Evolutionary conservation across 169 alveolate genomes (phyloP).

Genomic region (Amoebophrya sp.): DNA sequence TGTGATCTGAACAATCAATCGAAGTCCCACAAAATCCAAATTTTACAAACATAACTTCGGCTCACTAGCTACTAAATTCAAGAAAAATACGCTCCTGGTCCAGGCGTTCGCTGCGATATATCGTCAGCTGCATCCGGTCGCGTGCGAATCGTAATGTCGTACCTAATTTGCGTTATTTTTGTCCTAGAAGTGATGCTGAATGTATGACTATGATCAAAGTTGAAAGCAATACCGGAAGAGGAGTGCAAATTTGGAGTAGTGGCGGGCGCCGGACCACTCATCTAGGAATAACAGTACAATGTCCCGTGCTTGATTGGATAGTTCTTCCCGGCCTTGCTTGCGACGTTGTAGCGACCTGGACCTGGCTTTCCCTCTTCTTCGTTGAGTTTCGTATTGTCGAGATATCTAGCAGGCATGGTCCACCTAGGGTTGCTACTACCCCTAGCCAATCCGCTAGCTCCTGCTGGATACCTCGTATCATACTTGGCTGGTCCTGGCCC

Average conservation of each 20-base stretch:
- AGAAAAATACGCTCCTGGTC: not conserved
- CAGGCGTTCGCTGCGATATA: not conserved
- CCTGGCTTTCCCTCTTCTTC: not conserved
- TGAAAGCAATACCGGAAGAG: too few relatives aligned
- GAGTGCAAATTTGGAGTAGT: too few relatives aligned
- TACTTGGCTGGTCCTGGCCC: not conserved
- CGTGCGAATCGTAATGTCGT: not conserved
- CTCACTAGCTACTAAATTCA: too few relatives aligned
- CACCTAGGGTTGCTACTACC: not conserved
- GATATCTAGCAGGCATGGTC: not conserved
- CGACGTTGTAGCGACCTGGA: not conserved
- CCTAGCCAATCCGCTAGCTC: not conserved
- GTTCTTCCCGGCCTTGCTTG: not conserved
- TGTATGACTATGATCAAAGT: too few relatives aligned
- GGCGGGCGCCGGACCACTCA: too few relatives aligned
- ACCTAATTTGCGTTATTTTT: too few relatives aligned
- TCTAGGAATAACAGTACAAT: not conserved
- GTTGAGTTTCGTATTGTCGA: not conserved
- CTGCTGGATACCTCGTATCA: not conserved
- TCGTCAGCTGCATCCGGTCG: not conserved
- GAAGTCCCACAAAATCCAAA: too few relatives aligned
- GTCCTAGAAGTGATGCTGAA: too few relatives aligned
- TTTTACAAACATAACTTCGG: too few relatives aligned
- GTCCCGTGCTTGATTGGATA: not conserved
- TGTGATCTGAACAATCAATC: too few relatives aligned